phyloP scores from a whole-genome alignment of 805 yeast genomes.

The Lipomyces yamanashiensis region DNA sequence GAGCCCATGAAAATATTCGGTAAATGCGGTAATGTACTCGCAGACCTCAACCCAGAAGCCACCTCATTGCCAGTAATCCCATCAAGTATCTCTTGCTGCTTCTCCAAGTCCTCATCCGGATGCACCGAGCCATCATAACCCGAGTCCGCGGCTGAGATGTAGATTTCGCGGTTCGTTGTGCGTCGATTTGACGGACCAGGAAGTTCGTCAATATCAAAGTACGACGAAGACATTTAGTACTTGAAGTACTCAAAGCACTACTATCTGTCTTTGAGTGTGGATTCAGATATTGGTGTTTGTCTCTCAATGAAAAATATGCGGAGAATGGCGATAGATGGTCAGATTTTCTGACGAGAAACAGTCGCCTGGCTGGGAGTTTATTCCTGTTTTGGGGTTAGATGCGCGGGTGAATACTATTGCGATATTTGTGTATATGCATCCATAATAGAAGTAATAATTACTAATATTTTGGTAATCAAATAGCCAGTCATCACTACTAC shows the following conservation, averaged over 20 bases:
- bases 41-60: background rate
- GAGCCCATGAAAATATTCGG: constrained; percentile 7
- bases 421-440: too few species aligned
- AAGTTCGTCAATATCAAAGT: constrained; percentile 26
- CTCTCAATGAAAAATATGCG: too few species aligned
- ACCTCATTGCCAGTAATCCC: background rate
- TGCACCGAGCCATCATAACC: constrained; percentile 38
- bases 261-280: background rate
- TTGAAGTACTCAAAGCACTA: background rate
- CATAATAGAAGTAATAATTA: too few species aligned
- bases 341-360: too few species aligned
- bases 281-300: too few species aligned
- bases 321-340: too few species aligned
- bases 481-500: too few species aligned
- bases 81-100: background rate
- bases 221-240: constrained; percentile 23
- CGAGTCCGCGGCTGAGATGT: constrained; percentile 33
- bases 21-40: background rate
- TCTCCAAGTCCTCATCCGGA: constrained; percentile 13
- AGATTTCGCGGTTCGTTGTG: constrained; percentile 23
- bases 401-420: too few species aligned
- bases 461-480: too few species aligned
- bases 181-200: constrained; percentile 30
- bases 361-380: too few species aligned
- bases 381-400: too few species aligned